These are phyloP conservation scores for Geotrichum cucujoidarum DNA, from an alignment of 1,139 yeast species.

Conservation along the genomic window DNA sequence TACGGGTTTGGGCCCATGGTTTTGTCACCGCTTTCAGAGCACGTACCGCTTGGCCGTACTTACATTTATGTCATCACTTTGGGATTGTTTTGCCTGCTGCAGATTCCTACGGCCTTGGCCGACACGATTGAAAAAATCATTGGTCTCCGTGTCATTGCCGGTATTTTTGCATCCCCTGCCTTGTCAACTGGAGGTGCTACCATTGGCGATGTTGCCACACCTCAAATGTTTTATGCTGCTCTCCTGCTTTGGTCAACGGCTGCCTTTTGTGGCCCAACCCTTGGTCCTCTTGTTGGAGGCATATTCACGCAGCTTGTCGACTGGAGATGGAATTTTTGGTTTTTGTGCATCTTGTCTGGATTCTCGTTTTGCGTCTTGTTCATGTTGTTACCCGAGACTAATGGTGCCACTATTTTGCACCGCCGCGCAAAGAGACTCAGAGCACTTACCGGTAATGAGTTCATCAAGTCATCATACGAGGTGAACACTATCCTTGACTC, in stretches of 20 bases:
- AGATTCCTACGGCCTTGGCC: conserved; percentile 46
- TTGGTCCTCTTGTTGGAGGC: conserved; percentile 71
- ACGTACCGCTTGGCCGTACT: conserved; percentile 50
- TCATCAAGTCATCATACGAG: conserved; percentile 40
- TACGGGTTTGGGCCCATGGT: conserved; percentile 55
- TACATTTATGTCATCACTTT: conserved; percentile 49
- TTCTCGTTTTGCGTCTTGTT: conserved; percentile 38
- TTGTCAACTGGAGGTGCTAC: conserved; percentile 86
- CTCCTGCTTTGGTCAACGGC: conserved; percentile 48
- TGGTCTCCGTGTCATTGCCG: conserved; percentile 72
- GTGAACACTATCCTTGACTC: conserved; percentile 28
- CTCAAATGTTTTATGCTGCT: conserved; percentile 34
- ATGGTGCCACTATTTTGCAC: conserved; percentile 42
- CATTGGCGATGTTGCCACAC: conserved; percentile 50
- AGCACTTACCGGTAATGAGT: conserved; percentile 43
- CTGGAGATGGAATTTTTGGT: conserved; percentile 45
- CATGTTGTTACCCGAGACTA: conserved; percentile 50
- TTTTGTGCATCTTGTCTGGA: conserved; percentile 42
- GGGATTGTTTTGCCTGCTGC: conserved; percentile 51
- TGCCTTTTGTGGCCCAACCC: conserved; percentile 56
- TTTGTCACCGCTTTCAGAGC: conserved; percentile 53
- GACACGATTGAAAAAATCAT: conserved; percentile 46
- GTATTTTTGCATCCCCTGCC: conserved; percentile 78
- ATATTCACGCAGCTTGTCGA: conserved; percentile 34
- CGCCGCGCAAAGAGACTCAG: conserved; percentile 48